Base-by-base conservation (phyloP, 176 grass and related monocot species). In the Poa pratensis region DNA sequence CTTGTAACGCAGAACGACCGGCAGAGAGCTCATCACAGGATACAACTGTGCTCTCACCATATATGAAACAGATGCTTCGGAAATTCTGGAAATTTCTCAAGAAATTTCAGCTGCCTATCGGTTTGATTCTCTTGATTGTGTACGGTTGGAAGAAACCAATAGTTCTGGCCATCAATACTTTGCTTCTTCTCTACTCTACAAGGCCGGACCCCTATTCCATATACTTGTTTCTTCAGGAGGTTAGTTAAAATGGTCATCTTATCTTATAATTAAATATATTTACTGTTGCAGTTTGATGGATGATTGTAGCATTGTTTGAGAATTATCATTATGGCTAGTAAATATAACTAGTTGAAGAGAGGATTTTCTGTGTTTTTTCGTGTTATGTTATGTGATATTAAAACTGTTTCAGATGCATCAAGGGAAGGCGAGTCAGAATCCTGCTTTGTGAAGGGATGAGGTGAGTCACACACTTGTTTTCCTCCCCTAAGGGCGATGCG, bases 151-250 rank as follows among this genome's bases (percentile, higher is more conserved):
- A 82, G 68, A 90, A 87, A 80, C 96, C 96, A 0, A 26, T 98
- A 28, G 88, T 77, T 50, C 93, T 95, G 40, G 35, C 35, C 84
- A 83, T 95, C 69, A 92, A 98, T 50, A 62, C 91, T 20, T 65
- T 88, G 64, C 88, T 95, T 83, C 90, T 98, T 80, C 82, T 98
- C 77, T 95, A 95, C 73, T 94, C 87, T 65, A 92, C 93, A 39
- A 91, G 89, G 68, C 96, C 93, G 1, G 90, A 76, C 79, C 88
- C 70, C 23, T 92, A 94, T 57, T 98, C 96, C 37, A 93, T 94
- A 60, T 98, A 94, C 78, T 86, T 95, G 52, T 87, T 94, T 83
- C 88, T 95, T 68, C 89, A 91, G 77, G 93, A 93, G 87, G 95
- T 98, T 77, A 88, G 91, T 87, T 45, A 71, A 63, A 82, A 82